A percentile compares a stretch with the other conserved stretches of the same genome.
These are phyloP conservation scores for Chlamydomonas eustigma DNA, from an alignment of 139 green algal genomes.

Conservation along the genomic window DNA sequence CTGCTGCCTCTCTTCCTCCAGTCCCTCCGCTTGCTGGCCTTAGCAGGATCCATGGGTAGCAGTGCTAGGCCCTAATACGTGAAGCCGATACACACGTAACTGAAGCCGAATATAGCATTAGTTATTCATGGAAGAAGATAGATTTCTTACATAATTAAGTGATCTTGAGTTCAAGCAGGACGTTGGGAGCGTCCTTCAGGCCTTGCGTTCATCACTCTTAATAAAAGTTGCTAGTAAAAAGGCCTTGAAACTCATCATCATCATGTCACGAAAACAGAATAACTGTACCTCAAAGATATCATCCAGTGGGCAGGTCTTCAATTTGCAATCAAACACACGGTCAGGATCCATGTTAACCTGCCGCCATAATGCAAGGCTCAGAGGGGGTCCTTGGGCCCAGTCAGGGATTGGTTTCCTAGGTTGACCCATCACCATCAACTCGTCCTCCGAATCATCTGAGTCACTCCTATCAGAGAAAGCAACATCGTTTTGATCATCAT, in stretches of 20 bases:
- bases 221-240: too few species aligned
- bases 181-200: too few species aligned
- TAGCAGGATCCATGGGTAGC: background rate
- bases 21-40: conserved; percentile 12
- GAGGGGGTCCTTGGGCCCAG: conserved; percentile 49
- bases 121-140: too few species aligned
- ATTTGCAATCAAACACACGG: conserved; percentile 58
- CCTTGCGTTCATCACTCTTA: too few species aligned
- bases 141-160: too few species aligned
- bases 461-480: conserved; percentile 23
- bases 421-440: conserved; percentile 27
- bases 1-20: conserved; percentile 18
- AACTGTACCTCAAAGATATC: conserved; percentile 56
- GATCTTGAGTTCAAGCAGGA: too few species aligned
- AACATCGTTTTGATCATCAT: too few species aligned
- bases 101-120: too few species aligned
- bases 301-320: conserved; percentile 65
- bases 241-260: too few species aligned
- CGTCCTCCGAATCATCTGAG: conserved; percentile 50
- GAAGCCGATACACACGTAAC: too few species aligned
- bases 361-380: conserved; percentile 42
- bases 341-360: conserved; percentile 65
- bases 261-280: too few species aligned
- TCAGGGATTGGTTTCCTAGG: conserved; percentile 64
- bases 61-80: too few species aligned